Conservation (phyloP, 768 basidiomycete genomes). For the Mycena galericulata region DNA sequence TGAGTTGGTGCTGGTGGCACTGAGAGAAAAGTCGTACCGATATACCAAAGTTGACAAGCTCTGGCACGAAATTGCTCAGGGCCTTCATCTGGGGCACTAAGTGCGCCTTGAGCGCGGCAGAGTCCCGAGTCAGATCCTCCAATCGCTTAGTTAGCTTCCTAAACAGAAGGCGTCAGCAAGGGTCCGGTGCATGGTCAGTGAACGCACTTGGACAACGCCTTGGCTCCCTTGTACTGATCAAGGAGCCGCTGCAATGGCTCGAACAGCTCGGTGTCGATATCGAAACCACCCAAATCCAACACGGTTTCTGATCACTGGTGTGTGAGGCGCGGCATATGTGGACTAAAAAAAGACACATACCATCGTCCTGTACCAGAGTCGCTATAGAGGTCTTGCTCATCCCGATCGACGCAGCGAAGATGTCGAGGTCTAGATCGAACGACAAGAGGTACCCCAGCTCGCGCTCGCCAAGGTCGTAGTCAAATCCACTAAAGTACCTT, state of each 20-base stretch:
- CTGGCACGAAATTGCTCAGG: constrained; percentile 78
- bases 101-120: constrained; percentile 76
- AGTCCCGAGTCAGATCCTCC: constrained; percentile 81
- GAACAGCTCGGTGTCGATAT: constrained; percentile 82
- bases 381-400: constrained; percentile 89
- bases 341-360: constrained; percentile 50
- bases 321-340: background rate
- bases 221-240: constrained; percentile 85
- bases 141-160: constrained; percentile 92
- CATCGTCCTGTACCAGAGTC: constrained; percentile 81
- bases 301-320: constrained; percentile 66
- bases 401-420: constrained; percentile 92
- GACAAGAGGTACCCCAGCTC: constrained; percentile 86
- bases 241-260: constrained; percentile 85
- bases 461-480: constrained; percentile 91
- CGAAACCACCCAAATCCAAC: constrained; percentile 79
- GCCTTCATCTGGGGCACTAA: constrained; percentile 80
- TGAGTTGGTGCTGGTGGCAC: background rate
- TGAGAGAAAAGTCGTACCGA: constrained; percentile 63
- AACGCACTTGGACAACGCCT: constrained; percentile 80
- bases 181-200: background rate
- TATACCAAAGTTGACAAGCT: constrained; percentile 92
- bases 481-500: constrained; percentile 84
- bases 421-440: constrained; percentile 93
- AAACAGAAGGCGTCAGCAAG: background rate